Base-by-base conservation (phyloP, 2,329 filamentous ascomycete genomes). In the Fusarium praegraminearum region DNA sequence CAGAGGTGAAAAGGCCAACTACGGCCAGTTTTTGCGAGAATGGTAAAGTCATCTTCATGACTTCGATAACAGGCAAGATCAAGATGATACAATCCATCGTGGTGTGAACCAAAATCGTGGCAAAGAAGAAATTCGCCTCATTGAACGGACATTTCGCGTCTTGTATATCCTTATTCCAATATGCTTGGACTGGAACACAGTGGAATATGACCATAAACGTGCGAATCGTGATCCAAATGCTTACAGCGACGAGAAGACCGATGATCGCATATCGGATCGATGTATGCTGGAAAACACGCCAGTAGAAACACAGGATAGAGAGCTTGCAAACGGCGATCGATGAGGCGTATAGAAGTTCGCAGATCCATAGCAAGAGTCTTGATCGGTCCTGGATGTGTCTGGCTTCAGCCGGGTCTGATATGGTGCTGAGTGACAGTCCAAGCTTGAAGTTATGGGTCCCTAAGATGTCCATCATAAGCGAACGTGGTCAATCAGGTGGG, bases 121-220 rank as follows among this genome's bases (percentile, higher is more conserved):
- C 75, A 47, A 78, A 76, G 47, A 79, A 78, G 64, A 78, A 79
- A 11, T 72, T 72, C 1, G 69, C 59, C 24, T 75, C 75, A 20
- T 79, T 71, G 38, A 80, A 76, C 0, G 52, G 64, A 54, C 79
- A 81, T 12, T 57, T 55, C 0, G 66, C 69, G 8, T 67, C 69
- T 11, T 60, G 36, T 32, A 80, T 74, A 2, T 62, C 59, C 16
- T 63, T 67, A 7, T 76, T 67, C 79, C 78, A 80, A 46, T 77
- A 79, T 0, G 73, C 74, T 16, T 75, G 72, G 0, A 80, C 67
- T 0, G 79, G 79, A 2, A 77, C 44, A 45, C 78, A 80, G 38
- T 78, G 76, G 47, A 80, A 80, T 3, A 78, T 73, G 2, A 74
- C 75, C 40, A 79, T 69, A 52, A 79, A 77, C 1, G 75, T 78